phyloP scores from a whole-genome alignment of 2,329 filamentous ascomycete genomes.

The Aquanectria penicillioides region DNA sequence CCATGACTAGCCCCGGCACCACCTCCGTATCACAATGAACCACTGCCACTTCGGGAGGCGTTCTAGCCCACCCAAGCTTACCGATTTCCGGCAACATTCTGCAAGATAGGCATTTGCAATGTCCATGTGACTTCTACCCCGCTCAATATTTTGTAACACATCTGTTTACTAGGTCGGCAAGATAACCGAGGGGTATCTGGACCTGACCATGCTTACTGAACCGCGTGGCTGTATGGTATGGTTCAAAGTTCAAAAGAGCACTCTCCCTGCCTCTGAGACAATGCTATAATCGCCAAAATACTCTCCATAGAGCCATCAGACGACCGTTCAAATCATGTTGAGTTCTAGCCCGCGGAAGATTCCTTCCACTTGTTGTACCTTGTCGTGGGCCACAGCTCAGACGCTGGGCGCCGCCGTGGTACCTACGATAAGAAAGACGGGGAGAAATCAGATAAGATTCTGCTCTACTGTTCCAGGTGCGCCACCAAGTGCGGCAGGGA shows the following conservation, averaged over 20 bases:
- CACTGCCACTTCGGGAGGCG: neutral
- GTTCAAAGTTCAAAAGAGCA: conserved; percentile 17
- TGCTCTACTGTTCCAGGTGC: conserved; percentile 7
- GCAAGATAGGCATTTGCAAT: conserved; percentile 2
- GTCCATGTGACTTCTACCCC: conserved; percentile 22
- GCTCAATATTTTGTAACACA: conserved; percentile 10
- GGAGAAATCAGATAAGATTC: conserved; percentile 1
- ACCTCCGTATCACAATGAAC: conserved; percentile 11
- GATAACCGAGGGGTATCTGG: conserved; percentile 14
- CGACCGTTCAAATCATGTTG: conserved; percentile 4
- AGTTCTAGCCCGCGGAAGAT: conserved; percentile 2
- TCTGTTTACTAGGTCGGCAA: conserved; percentile 11
- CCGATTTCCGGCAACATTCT: conserved; percentile 15
- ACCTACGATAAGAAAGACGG: conserved; percentile 2
- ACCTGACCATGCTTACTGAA: neutral
- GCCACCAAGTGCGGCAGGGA: neutral
- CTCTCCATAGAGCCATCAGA: neutral
- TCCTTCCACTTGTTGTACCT: conserved; percentile 4
- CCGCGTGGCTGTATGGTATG: neutral
- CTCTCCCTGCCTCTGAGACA: neutral
- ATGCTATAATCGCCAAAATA: neutral
- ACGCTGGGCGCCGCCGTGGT: conserved; percentile 1
- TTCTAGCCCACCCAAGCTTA: conserved; percentile 8
- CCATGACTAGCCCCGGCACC: conserved; percentile 8
- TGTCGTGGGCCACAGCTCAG: conserved; percentile 4